Percentiles rank a stretch among this genome's conserved stretches.
Conservation (phyloP, 495 filamentous ascomycete genomes). For the Trypethelium eluteriae region DNA sequence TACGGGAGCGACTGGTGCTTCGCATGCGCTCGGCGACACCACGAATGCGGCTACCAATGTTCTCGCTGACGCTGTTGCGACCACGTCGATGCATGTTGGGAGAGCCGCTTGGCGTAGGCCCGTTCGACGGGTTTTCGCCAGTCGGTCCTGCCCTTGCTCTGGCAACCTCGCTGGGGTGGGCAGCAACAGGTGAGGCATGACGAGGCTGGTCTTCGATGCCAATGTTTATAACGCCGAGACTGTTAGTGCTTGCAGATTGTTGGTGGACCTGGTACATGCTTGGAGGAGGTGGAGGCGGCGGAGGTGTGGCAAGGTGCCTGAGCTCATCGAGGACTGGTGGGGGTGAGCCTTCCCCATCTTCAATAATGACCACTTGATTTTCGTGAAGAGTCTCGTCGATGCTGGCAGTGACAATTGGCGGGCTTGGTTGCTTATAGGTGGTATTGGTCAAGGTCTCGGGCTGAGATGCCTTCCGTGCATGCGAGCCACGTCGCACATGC, state of each 20-base stretch:
- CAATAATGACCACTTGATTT: slow-evolving; percentile 34
- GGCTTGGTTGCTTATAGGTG: slow-evolving; percentile 18
- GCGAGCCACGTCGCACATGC: slow-evolving; percentile 19
- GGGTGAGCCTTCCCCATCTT: slow-evolving; percentile 23
- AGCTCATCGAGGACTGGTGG: slow-evolving; percentile 71
- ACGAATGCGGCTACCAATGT: slow-evolving; percentile 34
- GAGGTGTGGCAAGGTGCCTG: slow-evolving; percentile 67
- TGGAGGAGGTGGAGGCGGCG: slow-evolving; percentile 59
- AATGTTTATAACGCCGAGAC: slow-evolving; percentile 35
- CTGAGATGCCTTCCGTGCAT: slow-evolving; percentile 30
- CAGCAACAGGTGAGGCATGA: slow-evolving; percentile 14
- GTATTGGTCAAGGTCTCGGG: slow-evolving; percentile 24
- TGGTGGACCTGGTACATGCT: slow-evolving; percentile 41
- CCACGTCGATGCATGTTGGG: slow-evolving; percentile 32
- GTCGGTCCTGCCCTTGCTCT: background rate
- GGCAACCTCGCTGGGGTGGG: slow-evolving; percentile 12
- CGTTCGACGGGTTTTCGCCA: slow-evolving; percentile 7
- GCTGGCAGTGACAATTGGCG: slow-evolving; percentile 35
- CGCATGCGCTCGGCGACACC: slow-evolving; percentile 36
- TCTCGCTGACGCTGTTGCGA: slow-evolving; percentile 34
- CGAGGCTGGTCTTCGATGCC: slow-evolving; percentile 33
- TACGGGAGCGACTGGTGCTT: slow-evolving; percentile 32
- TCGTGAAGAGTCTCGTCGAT: slow-evolving; percentile 60
- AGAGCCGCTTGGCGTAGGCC: slow-evolving; percentile 23
- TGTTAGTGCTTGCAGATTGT: slow-evolving; percentile 16